These are phyloP conservation scores for Tetratostichococcus sp. DNA, from an alignment of 139 green algal genomes.

Conservation along the genomic window DNA sequence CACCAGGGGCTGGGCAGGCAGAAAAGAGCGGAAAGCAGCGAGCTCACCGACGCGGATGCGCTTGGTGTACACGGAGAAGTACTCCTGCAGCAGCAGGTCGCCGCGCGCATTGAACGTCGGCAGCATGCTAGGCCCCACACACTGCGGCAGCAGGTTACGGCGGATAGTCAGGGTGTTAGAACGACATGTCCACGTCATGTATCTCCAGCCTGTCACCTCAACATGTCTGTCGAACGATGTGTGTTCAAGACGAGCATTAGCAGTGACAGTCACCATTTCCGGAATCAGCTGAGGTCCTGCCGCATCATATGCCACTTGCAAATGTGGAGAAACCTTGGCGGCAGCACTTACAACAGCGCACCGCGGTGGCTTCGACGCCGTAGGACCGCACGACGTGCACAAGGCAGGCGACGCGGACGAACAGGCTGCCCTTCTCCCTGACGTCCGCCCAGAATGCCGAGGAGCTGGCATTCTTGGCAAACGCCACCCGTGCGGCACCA, in stretches of 20 bases:
- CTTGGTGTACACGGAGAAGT: conserved; percentile 29
- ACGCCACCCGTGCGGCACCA: neutral
- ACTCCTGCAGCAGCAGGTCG: conserved; percentile 68
- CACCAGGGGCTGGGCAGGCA: no score
- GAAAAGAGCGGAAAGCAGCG: neutral
- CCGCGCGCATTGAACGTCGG: conserved; percentile 73
- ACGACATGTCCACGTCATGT: neutral
- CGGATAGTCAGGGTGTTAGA: no score
- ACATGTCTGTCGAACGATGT: neutral
- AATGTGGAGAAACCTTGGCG: no score
- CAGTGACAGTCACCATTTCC: no score
- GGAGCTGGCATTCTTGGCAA: neutral
- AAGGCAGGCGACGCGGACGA: neutral
- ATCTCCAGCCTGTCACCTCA: neutral
- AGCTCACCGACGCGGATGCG: conserved; percentile 32
- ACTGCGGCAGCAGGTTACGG: conserved; percentile 27
- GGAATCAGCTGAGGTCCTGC: no score
- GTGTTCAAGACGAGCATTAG: no score
- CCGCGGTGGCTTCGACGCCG: neutral
- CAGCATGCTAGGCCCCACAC: conserved; percentile 74
- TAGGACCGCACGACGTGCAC: neutral
- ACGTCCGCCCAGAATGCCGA: neutral
- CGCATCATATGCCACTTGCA: no score
- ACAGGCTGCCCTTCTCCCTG: neutral
- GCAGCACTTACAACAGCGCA: no score